Evolutionary conservation across 352 stramenopile species (phyloP), one percentile per base, ranked within the genome.

Genomic region (Pythium inflatum): DNA sequence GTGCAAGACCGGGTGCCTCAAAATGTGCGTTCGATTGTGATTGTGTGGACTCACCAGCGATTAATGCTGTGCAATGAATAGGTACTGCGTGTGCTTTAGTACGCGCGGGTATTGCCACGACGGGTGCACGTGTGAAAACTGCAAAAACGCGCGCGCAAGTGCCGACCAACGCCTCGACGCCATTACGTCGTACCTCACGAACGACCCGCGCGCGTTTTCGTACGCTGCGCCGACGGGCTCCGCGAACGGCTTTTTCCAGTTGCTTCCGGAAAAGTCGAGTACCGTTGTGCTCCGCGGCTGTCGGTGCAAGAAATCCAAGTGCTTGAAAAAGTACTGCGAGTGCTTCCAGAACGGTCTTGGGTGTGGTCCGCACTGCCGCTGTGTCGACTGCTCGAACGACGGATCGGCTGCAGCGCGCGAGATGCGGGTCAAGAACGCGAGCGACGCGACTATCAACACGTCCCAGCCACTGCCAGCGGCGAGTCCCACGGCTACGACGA

Each of bases 271-370:
- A 80, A 93, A 91, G 80, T 86, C 83, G 41, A 93, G 76, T 53
- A 81, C 85, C 24, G 81, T 91, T 30, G 83, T 91, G 66, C 77
- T 90, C 59, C 82, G 85, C 4, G 92, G 95, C 14, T 99, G 97
- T 70, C 93, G 93, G 68, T 99, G 97, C 83, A 99, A 98, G 68
- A 98, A 98, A 71, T 98, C 91, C 60, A 92, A 92, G 66, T 99
- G 97, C 86, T 78, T 99, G 25, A 99, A 99, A 76, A 99, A 99
- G 67, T 95, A 99, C 80, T 99, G 97, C 80, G 96, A 99, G 76
- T 99, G 97, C 79, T 99, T 98, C 77, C 87, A 98, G 78, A 97
- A 94, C 75, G 87, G 69, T 66, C 91, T 91, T 54, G 85, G 74
- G 79, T 98, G 97, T 72, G 95, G 93, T 8, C 77, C 81, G 24